Evolutionary conservation across 352 stramenopile species (phyloP).

Genomic region (Pythium volutum): DNA sequence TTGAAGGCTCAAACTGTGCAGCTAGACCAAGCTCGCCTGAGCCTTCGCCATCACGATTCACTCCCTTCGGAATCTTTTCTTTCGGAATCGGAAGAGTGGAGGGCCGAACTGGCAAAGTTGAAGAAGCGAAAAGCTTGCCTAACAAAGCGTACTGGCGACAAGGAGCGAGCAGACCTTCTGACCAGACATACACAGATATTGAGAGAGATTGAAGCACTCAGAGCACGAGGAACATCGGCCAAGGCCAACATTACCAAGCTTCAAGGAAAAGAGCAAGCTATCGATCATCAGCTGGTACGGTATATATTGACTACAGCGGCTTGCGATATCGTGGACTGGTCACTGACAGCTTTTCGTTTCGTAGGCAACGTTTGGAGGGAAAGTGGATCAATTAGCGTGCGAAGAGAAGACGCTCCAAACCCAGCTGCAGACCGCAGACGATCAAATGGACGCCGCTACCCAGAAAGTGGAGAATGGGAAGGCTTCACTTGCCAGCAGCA

Average conservation of each 20-base stretch:
- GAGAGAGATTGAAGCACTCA: neutral
- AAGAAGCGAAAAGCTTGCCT: slow-evolving; percentile 5
- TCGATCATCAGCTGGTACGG: slow-evolving; percentile 1
- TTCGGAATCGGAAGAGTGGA: neutral
- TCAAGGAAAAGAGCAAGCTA: neutral
- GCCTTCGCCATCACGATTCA: neutral
- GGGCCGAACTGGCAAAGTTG: neutral
- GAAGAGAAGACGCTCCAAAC: neutral
- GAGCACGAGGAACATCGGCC: neutral
- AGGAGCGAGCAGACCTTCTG: neutral
- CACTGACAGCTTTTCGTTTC: neutral
- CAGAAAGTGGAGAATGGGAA: neutral
- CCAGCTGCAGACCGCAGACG: neutral
- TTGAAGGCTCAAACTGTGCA: neutral
- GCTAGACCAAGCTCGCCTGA: neutral
- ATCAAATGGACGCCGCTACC: neutral
- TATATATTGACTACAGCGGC: neutral
- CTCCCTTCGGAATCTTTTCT: neutral
- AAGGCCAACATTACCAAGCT: neutral
- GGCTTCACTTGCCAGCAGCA: neutral
- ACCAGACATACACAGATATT: neutral
- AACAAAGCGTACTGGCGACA: neutral
- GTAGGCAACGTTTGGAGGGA: neutral
- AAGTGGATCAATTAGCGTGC: neutral
- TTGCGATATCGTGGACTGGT: neutral